These are phyloP conservation scores for Ceratocystis lukuohia DNA, from an alignment of 2,329 filamentous ascomycete species.

Conservation along the genomic window DNA sequence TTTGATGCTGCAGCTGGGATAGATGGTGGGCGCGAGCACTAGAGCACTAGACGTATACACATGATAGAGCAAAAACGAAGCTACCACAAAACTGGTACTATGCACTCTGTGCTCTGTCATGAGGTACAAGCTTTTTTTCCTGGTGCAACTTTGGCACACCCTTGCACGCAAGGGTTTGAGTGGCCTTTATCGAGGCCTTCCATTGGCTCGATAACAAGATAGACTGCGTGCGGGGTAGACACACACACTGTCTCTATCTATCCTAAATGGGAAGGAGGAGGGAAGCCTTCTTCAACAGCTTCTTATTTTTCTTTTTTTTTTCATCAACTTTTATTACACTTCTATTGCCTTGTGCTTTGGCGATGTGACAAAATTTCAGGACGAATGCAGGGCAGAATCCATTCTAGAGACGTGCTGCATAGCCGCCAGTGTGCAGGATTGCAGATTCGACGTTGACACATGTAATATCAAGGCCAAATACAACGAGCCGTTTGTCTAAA, in stretches of 20 bases:
- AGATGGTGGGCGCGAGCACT: not conserved
- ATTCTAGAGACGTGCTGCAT: not conserved
- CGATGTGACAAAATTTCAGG: not conserved
- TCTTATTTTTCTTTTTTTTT: not conserved
- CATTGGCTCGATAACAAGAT: conserved; percentile 12
- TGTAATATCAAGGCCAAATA: not conserved
- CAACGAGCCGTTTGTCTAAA: not conserved
- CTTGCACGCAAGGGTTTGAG: conserved; percentile 10
- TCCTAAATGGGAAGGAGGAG: not conserved
- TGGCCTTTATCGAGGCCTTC: not conserved
- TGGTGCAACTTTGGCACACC: not conserved
- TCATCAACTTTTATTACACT: not conserved
- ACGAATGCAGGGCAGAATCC: conserved; percentile 2
- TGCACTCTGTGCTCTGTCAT: not conserved
- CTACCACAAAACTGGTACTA: not conserved
- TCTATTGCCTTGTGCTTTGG: not conserved
- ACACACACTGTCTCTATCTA: not conserved
- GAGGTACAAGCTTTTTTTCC: conserved; percentile 1
- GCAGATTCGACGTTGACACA: conserved; percentile 3
- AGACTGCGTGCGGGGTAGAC: not conserved
- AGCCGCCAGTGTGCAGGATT: not conserved
- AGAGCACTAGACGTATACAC: not conserved
- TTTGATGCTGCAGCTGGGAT: not conserved
- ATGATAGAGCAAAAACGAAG: not conserved
- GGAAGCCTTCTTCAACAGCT: not conserved